These are phyloP conservation scores for Sporothrix curviconia DNA, from an alignment of 2,329 filamentous ascomycete genomes.

Conservation along the genomic window DNA sequence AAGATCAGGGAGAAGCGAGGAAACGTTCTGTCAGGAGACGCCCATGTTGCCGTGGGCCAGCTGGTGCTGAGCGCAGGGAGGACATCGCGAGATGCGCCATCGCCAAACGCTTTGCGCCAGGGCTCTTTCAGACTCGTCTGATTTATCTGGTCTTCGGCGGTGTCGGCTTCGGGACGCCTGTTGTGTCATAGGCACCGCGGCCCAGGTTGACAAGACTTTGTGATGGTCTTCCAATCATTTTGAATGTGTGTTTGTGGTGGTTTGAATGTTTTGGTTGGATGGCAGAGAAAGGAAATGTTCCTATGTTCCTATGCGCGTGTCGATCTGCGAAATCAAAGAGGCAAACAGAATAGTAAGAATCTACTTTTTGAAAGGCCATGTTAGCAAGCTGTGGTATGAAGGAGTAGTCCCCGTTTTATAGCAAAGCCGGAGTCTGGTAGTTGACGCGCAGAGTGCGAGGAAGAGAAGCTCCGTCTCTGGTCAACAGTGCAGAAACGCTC, in stretches of 20 bases:
- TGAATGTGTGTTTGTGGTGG: slow-evolving; percentile 17
- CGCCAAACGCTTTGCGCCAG: not conserved
- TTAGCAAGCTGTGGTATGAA: not conserved
- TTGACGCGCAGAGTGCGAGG: too few species aligned
- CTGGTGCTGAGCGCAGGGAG: not conserved
- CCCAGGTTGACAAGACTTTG: slow-evolving; percentile 28
- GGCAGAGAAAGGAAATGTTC: not conserved
- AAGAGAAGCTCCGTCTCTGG: too few species aligned
- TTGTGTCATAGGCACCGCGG: slow-evolving; percentile 33
- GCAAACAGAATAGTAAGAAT: not conserved
- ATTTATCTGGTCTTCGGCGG: slow-evolving; percentile 31
- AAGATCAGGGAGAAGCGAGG: not conserved
- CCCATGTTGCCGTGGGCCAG: not conserved
- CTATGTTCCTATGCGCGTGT: slow-evolving; percentile 1
- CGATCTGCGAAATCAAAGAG: not conserved
- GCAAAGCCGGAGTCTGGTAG: not conserved
- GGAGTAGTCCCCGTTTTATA: not conserved
- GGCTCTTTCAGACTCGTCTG: not conserved
- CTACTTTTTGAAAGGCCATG: not conserved
- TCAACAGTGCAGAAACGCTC: not conserved
- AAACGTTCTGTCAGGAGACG: not conserved
- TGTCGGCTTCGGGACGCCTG: slow-evolving; percentile 32
- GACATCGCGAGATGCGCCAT: slow-evolving; percentile 1
- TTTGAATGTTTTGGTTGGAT: not conserved
- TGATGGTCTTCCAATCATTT: slow-evolving; percentile 29